Percentiles rank a stretch among this genome's conserved stretches.
These are phyloP conservation scores for Venturia oleaginea DNA, from an alignment of 2,329 filamentous ascomycete genomes.

Conservation along the genomic window DNA sequence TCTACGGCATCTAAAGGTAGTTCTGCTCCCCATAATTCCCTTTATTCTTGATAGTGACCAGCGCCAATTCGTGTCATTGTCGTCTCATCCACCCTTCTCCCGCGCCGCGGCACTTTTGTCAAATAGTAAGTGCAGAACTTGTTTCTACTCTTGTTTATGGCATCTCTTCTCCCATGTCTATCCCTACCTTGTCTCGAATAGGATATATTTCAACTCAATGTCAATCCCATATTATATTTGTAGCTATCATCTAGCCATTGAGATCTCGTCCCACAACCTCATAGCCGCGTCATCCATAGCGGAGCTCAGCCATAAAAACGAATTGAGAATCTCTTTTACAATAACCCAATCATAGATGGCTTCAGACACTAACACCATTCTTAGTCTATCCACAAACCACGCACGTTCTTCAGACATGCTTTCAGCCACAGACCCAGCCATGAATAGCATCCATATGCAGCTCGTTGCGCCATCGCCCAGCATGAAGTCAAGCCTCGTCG, in stretches of 20 bases:
- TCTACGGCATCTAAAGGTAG: neutral
- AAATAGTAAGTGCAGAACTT: neutral
- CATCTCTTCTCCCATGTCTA: neutral
- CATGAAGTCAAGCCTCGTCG: neutral
- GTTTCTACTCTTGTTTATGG: neutral
- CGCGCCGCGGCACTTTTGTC: neutral
- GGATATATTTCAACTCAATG: neutral
- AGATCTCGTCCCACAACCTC: neutral
- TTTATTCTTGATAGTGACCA: neutral
- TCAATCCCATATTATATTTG: neutral
- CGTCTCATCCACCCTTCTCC: neutral
- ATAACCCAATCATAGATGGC: neutral
- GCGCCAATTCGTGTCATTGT: neutral
- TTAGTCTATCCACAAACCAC: conserved; percentile 2
- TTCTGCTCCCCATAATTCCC: neutral
- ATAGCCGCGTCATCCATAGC: neutral
- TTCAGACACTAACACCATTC: conserved; percentile 1
- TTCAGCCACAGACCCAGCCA: neutral
- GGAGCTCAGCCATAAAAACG: neutral
- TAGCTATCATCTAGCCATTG: neutral
- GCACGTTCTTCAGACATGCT: neutral
- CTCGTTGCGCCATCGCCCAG: neutral
- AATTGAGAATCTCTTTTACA: conserved; percentile 1
- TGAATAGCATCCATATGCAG: neutral
- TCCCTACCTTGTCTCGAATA: neutral